phyloP scores from a whole-genome alignment of 192 early-diverging fungal genomes.

The Coemansia sp. region DNA sequence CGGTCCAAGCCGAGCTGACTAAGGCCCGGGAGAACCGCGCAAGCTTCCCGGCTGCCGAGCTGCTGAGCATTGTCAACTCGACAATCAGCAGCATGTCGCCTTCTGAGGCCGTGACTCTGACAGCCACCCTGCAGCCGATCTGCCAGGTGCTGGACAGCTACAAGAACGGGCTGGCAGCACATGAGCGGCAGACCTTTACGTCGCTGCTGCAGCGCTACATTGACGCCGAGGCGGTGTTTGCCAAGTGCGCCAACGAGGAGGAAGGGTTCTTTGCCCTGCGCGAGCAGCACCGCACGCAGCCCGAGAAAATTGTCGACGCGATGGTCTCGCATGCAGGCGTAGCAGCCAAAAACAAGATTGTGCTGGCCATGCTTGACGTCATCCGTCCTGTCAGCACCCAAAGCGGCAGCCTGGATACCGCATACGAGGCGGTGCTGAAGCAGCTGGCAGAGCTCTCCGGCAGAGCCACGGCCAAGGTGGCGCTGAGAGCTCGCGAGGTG shows the following conservation, averaged over 20 bases:
- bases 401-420: conserved; percentile 65
- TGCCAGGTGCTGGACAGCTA: conserved; percentile 66
- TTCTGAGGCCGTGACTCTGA: conserved; percentile 65
- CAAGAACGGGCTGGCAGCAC: conserved; percentile 67
- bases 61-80: conserved; percentile 63
- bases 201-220: conserved; percentile 82
- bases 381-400: conserved; percentile 63
- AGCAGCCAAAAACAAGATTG: conserved; percentile 72
- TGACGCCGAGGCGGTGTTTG: conserved; percentile 81
- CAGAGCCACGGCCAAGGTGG: conserved; percentile 78
- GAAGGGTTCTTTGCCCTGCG: conserved; percentile 82
- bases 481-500: conserved; percentile 92
- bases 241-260: conserved; percentile 69
- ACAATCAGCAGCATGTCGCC: conserved; percentile 55
- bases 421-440: conserved; percentile 76
- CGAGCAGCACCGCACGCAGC: conserved; percentile 78
- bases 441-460: conserved; percentile 74
- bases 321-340: conserved; percentile 84
- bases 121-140: conserved; percentile 66
- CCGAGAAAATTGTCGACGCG: conserved; percentile 65
- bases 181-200: conserved; percentile 70
- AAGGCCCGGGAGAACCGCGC: conserved; percentile 33
- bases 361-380: conserved; percentile 75
- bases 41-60: conserved; percentile 69
- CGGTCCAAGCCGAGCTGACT: conserved; percentile 51